Evolutionary conservation across 1,284 basidiomycete genomes (phyloP), one percentile per base, ranked within the genome.

Genomic region (Ceratobasidium theobromae): DNA sequence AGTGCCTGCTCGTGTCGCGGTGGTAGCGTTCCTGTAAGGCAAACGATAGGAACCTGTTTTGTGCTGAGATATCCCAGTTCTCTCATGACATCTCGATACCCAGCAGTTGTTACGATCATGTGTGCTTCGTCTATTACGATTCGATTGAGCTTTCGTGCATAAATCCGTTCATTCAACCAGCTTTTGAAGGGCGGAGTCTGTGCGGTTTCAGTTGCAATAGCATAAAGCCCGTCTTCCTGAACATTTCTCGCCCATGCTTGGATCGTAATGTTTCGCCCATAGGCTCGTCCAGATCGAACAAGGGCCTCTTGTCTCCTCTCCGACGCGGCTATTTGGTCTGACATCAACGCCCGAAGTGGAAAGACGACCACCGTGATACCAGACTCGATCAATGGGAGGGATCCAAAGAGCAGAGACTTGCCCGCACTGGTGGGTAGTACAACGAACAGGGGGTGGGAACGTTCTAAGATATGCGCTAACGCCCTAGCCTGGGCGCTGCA

Each of bases 81-180:
- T 3, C 1, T 5, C 57, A 62, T 49, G 3, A 38, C 45, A 4
- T 4, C 8, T 14, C 57, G 32, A 18, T 9, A 62, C 2, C 18
- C 9, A 1, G 8, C 11, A 5, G 5, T 4, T 14, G n/a, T 16
- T 1, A 33, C 12, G 1, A 40, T 9, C 1, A 62, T 18, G n/a
- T 62, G 57, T 16, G 4, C 14, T n/a, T 62, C 57, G 33, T 62
- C 57, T 8, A 62, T 21, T 16, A 62, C 57, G 32, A 62, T 62
- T 1, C 57, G 46, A 49, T 4, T 12, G 2, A 62, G 30, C 1
- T 32, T 25, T 5, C 8, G n/a, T n/a, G n/a, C n/a, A n/a, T n/a
- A n/a, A n/a, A n/a, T n/a, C n/a, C n/a, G n/a, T n/a, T n/a, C n/a
- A n/a, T n/a, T n/a, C n/a, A n/a, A n/a, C n/a, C n/a, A n/a, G n/a